A percentile compares a stretch with the other conserved stretches of the same genome.
phyloP scores from a whole-genome alignment of 2,329 filamentous ascomycete species.

The Balansia obtecta region DNA sequence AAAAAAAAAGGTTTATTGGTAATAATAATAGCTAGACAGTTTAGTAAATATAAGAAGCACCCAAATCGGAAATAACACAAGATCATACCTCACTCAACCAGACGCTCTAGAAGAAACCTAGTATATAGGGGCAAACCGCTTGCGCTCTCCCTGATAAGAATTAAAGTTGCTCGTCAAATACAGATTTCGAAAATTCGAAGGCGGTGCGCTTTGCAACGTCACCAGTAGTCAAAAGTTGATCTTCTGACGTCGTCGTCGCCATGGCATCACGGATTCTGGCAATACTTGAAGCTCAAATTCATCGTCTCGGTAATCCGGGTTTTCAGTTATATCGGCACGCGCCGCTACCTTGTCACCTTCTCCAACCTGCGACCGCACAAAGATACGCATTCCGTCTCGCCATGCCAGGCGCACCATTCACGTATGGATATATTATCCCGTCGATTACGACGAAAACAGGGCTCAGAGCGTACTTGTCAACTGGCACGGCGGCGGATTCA shows the following conservation, averaged over 20 bases:
- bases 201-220: too few relatives aligned
- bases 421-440: conserved; percentile 16
- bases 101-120: too few relatives aligned
- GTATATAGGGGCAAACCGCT: too few relatives aligned
- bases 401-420: conserved; percentile 15
- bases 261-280: neutral
- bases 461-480: conserved; percentile 21
- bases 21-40: too few relatives aligned
- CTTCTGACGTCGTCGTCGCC: neutral
- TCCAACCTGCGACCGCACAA: conserved; percentile 6
- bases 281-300: conserved; percentile 8
- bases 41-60: too few relatives aligned
- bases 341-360: conserved; percentile 8
- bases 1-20: too few relatives aligned
- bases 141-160: too few relatives aligned
- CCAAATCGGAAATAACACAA: too few relatives aligned
- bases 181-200: too few relatives aligned
- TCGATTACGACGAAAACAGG: neutral
- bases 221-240: too few relatives aligned
- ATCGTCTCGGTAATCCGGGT: conserved; percentile 9
- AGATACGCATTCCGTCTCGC: conserved; percentile 15
- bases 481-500: conserved; percentile 23
- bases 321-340: conserved; percentile 8
- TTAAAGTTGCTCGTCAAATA: too few relatives aligned
- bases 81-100: too few relatives aligned